Evolutionary conservation across 2,329 filamentous ascomycete genomes (phyloP), one percentile per base, ranked within the genome.

Genomic region (Penicillium sclerotiorum): DNA sequence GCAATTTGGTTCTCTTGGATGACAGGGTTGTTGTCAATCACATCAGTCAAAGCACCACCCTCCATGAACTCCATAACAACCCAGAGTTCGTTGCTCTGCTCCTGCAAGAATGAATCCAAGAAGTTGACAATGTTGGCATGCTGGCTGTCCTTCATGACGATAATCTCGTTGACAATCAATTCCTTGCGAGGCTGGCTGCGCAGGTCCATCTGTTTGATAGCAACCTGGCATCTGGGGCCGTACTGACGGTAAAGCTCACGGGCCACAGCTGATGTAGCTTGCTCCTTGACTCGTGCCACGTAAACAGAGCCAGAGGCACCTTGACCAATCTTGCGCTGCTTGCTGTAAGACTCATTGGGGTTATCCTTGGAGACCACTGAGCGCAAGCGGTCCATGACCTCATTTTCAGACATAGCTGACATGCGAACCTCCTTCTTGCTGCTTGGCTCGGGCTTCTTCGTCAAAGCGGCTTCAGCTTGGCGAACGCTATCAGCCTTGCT

Each of bases 51-150:
- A 55, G 94, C 90, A 75, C 94, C 94, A 63, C 94, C 94, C 75
- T 99, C 94, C 94, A 99, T 99, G 66, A 92, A 99, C 76, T 99
- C 94, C 94, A 99, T 96, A 45, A 99, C 93, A 9, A 99, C 91
- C 94, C 94, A 99, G n/a, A 99, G 82, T 71, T 99, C 94, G 47
- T 89, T 84, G 64, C 89, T 91, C 72, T 94, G 93, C 71, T 96
- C 95, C 65, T 94, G 89, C 67, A 99, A 77, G 79, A 97, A 99
- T 3, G 93, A 92, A 63, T 99, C 94, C 27, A 99, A 78, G 76
- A 96, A 99, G 75, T 99, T 99, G 73, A 99, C 94, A 77, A 99
- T 99, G 73, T 99, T 99, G 53, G 88, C 87, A 72, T 99, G 94
- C 69, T 92, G 89, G 78, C 90, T 96, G 76, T 99, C 94, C 77